These are phyloP conservation scores for Diddensiella santjacobensis DNA, from an alignment of 805 yeast species.

Conservation along the genomic window DNA sequence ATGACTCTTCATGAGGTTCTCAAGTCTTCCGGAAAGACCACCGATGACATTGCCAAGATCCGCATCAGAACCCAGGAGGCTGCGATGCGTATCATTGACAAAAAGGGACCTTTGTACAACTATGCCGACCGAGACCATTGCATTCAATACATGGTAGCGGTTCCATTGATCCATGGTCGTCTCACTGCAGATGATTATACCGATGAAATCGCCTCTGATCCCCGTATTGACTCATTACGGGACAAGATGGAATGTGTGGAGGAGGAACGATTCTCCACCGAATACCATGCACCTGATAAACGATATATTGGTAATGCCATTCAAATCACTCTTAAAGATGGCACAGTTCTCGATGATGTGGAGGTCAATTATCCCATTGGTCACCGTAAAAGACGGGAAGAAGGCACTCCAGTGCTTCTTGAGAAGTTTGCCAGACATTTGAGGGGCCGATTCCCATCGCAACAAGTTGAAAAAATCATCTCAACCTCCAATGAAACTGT, in stretches of 20 bases:
- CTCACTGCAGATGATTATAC: slow-evolving; percentile 56
- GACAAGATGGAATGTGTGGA: slow-evolving; percentile 53
- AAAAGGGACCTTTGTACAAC: slow-evolving; percentile 56
- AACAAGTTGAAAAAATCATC: slow-evolving; percentile 40
- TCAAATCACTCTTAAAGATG: slow-evolving; percentile 49
- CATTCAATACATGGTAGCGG: slow-evolving; percentile 60
- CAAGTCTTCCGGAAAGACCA: slow-evolving; percentile 39
- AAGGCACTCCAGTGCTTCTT: slow-evolving; percentile 53
- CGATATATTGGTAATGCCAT: slow-evolving; percentile 57
- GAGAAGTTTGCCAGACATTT: slow-evolving; percentile 51
- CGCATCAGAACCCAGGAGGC: slow-evolving; percentile 58
- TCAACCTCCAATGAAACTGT: slow-evolving; percentile 34
- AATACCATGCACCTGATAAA: slow-evolving; percentile 54
- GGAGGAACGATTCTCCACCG: slow-evolving; percentile 45
- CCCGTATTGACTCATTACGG: slow-evolving; percentile 50
- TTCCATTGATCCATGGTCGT: slow-evolving; percentile 53
- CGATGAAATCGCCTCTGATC: slow-evolving; percentile 48
- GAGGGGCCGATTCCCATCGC: slow-evolving; percentile 41
- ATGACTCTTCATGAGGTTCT: slow-evolving; percentile 41
- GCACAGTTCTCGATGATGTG: slow-evolving; percentile 49
- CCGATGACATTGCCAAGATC: slow-evolving; percentile 47
- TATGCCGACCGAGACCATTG: slow-evolving; percentile 66
- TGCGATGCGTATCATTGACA: slow-evolving; percentile 57
- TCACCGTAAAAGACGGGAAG: slow-evolving; percentile 54
- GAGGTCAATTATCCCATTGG: slow-evolving; percentile 57